Percentiles rank a stretch among this genome's conserved stretches.
Conservation (phyloP, 2,329 filamentous ascomycete genomes). For the Xylaria sp. region DNA sequence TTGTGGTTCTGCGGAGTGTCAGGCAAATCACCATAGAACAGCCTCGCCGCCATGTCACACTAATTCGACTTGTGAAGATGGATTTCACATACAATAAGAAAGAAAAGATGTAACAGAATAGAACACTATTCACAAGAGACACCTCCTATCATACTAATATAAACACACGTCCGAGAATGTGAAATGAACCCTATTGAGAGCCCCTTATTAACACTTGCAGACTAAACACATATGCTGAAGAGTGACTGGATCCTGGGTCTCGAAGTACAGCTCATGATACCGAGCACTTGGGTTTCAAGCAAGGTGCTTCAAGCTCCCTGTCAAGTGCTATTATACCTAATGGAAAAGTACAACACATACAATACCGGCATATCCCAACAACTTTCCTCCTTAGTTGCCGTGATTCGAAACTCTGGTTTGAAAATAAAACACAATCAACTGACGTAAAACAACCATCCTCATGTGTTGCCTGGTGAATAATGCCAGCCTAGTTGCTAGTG, state of each 20-base stretch:
- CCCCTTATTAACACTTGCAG: too few species aligned
- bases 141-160: neutral
- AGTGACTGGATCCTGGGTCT: too few species aligned
- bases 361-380: neutral
- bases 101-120: neutral
- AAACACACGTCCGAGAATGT: neutral
- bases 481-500: conserved; percentile 11
- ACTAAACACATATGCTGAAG: too few species aligned
- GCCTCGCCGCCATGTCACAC: neutral
- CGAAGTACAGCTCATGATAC: too few species aligned
- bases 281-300: too few species aligned
- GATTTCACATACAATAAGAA: neutral
- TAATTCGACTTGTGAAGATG: neutral
- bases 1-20: neutral
- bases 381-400: neutral
- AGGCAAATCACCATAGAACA: neutral
- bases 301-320: too few species aligned
- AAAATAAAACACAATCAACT: neutral
- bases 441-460: neutral
- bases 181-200: too few species aligned
- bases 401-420: neutral
- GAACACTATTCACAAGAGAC: too few species aligned
- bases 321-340: too few species aligned
- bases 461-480: neutral
- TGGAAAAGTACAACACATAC: too few species aligned